Percentiles rank a stretch among this genome's conserved stretches.
phyloP scores from a whole-genome alignment of 164 flowering plant genomes.

The Liquidambar formosana region DNA sequence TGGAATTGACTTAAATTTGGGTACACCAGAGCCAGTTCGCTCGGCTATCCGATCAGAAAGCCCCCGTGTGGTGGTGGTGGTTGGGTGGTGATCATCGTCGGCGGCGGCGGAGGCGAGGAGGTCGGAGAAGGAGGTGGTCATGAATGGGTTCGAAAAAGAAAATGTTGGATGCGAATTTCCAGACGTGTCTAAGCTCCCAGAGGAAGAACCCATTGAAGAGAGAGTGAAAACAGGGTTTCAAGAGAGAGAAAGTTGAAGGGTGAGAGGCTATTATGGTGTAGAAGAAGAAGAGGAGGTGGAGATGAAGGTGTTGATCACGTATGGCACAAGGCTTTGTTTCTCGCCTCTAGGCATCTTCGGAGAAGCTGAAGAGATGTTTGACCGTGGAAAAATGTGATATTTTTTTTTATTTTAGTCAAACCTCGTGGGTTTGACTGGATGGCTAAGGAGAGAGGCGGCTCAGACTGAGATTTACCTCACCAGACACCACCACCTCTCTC shows the following conservation, averaged over 20 bases:
- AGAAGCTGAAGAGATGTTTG: slow-evolving; percentile 27
- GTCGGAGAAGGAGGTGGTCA: slow-evolving; percentile 50
- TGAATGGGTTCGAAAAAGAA: slow-evolving; percentile 39
- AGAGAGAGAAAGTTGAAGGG: slow-evolving; percentile 7
- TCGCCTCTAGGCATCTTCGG: slow-evolving; percentile 22
- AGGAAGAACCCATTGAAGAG: slow-evolving; percentile 40
- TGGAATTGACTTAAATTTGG: slow-evolving; percentile 60
- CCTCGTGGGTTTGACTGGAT: slow-evolving; percentile 47
- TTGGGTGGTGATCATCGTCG: slow-evolving; percentile 2
- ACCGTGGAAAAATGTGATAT: slow-evolving; percentile 16
- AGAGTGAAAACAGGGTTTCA: background rate
- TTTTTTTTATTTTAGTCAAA: slow-evolving; percentile 37
- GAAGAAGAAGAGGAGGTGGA: slow-evolving; percentile 4
- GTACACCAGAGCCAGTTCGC: slow-evolving; percentile 46
- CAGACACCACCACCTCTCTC: too few species aligned
- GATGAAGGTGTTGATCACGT: slow-evolving; percentile 15
- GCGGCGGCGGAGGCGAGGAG: slow-evolving; percentile 32
- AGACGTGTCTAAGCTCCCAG: slow-evolving; percentile 38
- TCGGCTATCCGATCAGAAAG: slow-evolving; percentile 39
- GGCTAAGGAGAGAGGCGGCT: slow-evolving; percentile 26
- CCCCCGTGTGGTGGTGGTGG: slow-evolving; percentile 10
- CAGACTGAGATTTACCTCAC: slow-evolving; percentile 12
- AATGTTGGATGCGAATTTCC: slow-evolving; percentile 32
- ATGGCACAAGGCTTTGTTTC: slow-evolving; percentile 2
- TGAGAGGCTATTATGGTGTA: background rate